Evolutionary conservation across 2,329 filamentous ascomycete species (phyloP).

Genomic region (Paraconiothyrium brasiliense): DNA sequence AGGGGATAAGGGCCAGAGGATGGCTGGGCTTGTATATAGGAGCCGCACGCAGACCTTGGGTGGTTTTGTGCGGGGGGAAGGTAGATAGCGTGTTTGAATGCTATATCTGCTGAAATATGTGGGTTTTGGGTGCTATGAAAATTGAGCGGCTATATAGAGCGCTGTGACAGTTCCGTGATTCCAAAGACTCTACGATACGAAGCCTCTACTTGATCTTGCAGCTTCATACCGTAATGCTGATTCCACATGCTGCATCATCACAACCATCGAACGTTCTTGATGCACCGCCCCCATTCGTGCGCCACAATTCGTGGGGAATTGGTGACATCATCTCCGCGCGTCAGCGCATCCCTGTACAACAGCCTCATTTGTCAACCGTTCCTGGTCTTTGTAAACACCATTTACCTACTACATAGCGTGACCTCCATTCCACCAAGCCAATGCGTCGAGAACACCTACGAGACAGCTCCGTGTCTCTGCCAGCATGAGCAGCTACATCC

Average conservation of each 20-base stretch:
- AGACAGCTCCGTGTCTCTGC: not conserved
- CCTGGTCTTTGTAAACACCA: slow-evolving; percentile 14
- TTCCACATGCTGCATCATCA: too few species aligned
- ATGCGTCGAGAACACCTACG: slow-evolving; percentile 7
- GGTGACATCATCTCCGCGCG: slow-evolving; percentile 5
- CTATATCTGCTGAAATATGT: not conserved
- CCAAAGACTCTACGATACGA: too few species aligned
- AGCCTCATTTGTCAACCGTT: slow-evolving; percentile 3
- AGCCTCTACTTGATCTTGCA: too few species aligned
- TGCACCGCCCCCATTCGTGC: too few species aligned
- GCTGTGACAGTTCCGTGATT: too few species aligned
- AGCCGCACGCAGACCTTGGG: not conserved
- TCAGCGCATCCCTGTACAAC: not conserved
- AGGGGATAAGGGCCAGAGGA: not conserved
- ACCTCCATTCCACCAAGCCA: not conserved
- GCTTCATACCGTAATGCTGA: too few species aligned
- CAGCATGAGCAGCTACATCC: slow-evolving; percentile 43
- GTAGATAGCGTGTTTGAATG: not conserved
- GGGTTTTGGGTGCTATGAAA: too few species aligned
- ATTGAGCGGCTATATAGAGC: too few species aligned
- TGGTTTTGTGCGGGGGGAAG: too few species aligned
- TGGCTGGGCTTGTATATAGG: slow-evolving; percentile 17
- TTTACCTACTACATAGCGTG: slow-evolving; percentile 3
- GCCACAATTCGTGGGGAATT: too few species aligned
- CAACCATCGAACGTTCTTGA: too few species aligned